Base-by-base conservation (phyloP, 2,329 filamentous ascomycete species). In the Elsinoe necatrix region DNA sequence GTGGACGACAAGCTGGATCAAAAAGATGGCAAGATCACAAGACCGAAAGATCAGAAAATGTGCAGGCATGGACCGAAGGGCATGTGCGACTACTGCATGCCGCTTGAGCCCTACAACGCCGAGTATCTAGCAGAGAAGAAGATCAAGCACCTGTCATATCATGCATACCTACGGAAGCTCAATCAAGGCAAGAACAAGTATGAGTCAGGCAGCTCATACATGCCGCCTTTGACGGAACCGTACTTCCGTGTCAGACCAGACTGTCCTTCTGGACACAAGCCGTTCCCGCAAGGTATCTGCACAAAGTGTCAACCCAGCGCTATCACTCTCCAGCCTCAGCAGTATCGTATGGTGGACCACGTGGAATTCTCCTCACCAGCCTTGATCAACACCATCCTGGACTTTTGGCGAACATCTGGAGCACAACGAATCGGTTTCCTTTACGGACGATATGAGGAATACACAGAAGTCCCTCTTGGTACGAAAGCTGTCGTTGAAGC, bases 11-110 rank as follows among this genome's bases (percentile, higher is more conserved):
- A 80, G 57, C 75, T 98, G 67, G 93, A 98, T 71, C 89, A 83
- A 72, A 80, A 85, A 63, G 86, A 93, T 77, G 93, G 93, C 63
- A 98, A 95, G 75, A 95, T 96, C 54, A 75, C 82, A 18, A 79
- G 91, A 60, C 80, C 80, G 60, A 80, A 80, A 58, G 89, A 95
- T 69, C 70, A 74, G 58, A 88, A 87, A 68, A 93, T 98, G 90
- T 98, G 93, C 75, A 85, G 89, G 60, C 93, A 98, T 70, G 92
- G 92, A 1, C 85, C 87, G 54, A 97, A 95, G 73, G 93, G 93
- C 69, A 98, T 98, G 93, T 98, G 93, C 72, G 93, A 98, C 73
- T 95, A 96, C 73, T 98, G 93, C 75, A 95, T 95, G 82, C 95
- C 95, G 0, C 75, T 97, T 52, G 93, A 98, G 67, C 93, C 93